Evolutionary conservation across 768 basidiomycete species (phyloP).

Genomic region (Strobilomyces echinocephalus): DNA sequence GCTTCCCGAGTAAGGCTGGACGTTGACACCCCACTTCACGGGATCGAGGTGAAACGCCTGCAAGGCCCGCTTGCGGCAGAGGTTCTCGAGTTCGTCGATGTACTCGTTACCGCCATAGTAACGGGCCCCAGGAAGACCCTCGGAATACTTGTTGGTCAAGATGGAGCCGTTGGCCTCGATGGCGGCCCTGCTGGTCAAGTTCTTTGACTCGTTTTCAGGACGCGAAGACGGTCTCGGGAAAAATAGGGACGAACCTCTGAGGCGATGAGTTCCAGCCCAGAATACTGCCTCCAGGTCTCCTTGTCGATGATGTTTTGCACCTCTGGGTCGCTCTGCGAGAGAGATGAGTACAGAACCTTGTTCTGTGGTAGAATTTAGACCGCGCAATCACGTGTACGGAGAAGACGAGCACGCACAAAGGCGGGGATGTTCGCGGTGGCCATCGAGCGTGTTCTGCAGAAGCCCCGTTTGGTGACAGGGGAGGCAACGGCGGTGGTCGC

Average conservation of each 20-base stretch:
- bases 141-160: constrained; percentile 98
- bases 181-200: constrained; percentile 90
- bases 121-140: constrained; percentile 95
- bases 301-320: constrained; percentile 97
- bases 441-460: constrained; percentile 44
- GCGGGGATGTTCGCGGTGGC: constrained; percentile 54
- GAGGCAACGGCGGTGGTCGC: constrained; percentile 18
- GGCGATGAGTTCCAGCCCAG: constrained; percentile 96
- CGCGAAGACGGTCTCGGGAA: background rate
- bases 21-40: constrained; percentile 94
- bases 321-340: constrained; percentile 90
- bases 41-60: constrained; percentile 95
- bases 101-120: constrained; percentile 99
- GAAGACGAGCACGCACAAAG: constrained; percentile 43
- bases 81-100: constrained; percentile 91
- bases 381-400: background rate
- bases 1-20: constrained; percentile 95
- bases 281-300: constrained; percentile 98
- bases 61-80: constrained; percentile 94
- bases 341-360: constrained; percentile 81
- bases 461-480: constrained; percentile 18
- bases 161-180: constrained; percentile 99
- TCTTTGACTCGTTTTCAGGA: constrained; percentile 45
- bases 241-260: constrained; percentile 69
- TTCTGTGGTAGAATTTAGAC: constrained; percentile 51